These are phyloP conservation scores for Copromyces sp. DNA, from an alignment of 495 filamentous ascomycete species.

Conservation along the genomic window DNA sequence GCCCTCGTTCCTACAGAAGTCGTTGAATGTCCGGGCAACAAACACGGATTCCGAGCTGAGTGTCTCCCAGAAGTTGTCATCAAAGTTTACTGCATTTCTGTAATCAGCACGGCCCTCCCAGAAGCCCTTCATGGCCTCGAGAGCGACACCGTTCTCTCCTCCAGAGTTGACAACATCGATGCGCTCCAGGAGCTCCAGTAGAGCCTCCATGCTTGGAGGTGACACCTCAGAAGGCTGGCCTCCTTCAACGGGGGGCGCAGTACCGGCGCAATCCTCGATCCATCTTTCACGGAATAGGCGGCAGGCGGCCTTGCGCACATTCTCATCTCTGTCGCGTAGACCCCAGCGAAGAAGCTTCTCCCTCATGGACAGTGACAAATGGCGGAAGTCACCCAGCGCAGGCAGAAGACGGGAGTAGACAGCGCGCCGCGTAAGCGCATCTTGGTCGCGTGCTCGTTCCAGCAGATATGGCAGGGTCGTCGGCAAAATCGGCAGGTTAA, in stretches of 20 bases:
- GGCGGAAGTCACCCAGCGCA: slow-evolving; percentile 87
- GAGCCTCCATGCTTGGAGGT: slow-evolving; percentile 57
- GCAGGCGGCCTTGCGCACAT: slow-evolving; percentile 81
- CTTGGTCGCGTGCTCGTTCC: slow-evolving; percentile 82
- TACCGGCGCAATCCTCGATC: slow-evolving; percentile 86
- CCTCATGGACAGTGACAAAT: slow-evolving; percentile 87
- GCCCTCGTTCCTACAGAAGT: slow-evolving; percentile 67
- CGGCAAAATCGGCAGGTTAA: slow-evolving; percentile 76
- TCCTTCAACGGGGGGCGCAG: slow-evolving; percentile 35
- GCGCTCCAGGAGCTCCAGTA: slow-evolving; percentile 85
- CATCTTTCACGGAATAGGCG: slow-evolving; percentile 87
- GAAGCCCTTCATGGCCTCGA: slow-evolving; percentile 89
- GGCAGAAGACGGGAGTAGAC: slow-evolving; percentile 85
- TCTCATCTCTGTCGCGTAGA: slow-evolving; percentile 86
- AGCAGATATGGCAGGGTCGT: slow-evolving; percentile 82
- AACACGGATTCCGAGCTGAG: slow-evolving; percentile 81
- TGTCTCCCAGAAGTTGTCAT: slow-evolving; percentile 79
- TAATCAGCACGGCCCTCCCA: slow-evolving; percentile 94
- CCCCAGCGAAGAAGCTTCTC: slow-evolving; percentile 96
- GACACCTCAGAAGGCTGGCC: slow-evolving; percentile 41
- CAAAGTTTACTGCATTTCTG: slow-evolving; percentile 66
- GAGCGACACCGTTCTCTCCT: slow-evolving; percentile 76
- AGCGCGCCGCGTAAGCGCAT: slow-evolving; percentile 69
- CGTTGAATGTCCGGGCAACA: slow-evolving; percentile 82
- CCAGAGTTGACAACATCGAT: slow-evolving; percentile 89